A percentile compares a stretch with the other conserved stretches of the same genome.
These are phyloP conservation scores for Nymphaea colorata DNA, from an alignment of 164 flowering plant species.

Conservation along the genomic window DNA sequence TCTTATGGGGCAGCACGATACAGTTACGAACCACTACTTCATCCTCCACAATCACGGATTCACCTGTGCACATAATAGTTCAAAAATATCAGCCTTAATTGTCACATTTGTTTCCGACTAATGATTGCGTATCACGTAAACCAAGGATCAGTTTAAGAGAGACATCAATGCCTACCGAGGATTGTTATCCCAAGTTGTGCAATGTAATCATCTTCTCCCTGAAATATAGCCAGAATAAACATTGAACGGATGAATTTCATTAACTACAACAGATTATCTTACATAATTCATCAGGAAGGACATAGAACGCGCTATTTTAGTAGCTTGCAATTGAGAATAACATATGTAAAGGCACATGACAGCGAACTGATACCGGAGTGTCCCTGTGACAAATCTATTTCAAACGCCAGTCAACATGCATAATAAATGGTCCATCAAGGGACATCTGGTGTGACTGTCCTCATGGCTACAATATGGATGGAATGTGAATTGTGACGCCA, in stretches of 20 bases:
- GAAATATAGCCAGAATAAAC: conserved; percentile 8
- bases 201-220: conserved; percentile 55
- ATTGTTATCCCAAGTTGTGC: conserved; percentile 74
- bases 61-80: conserved; percentile 36
- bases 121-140: neutral
- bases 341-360: neutral
- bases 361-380: no score
- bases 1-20: conserved; percentile 93
- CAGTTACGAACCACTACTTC: conserved; percentile 88
- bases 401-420: no score
- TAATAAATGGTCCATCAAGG: no score
- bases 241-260: neutral
- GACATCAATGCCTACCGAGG: conserved; percentile 31
- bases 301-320: no score
- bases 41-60: conserved; percentile 86
- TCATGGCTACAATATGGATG: no score
- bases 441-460: no score
- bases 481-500: no score
- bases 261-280: neutral
- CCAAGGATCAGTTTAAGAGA: neutral
- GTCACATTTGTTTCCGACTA: neutral
- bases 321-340: neutral
- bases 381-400: no score
- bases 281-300: no score
- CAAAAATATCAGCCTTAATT: neutral